Percentiles rank a stretch among this genome's conserved stretches.
Evolutionary conservation across 148 eudicot species (phyloP).

Genomic region (Camellia lanceoleosa): DNA sequence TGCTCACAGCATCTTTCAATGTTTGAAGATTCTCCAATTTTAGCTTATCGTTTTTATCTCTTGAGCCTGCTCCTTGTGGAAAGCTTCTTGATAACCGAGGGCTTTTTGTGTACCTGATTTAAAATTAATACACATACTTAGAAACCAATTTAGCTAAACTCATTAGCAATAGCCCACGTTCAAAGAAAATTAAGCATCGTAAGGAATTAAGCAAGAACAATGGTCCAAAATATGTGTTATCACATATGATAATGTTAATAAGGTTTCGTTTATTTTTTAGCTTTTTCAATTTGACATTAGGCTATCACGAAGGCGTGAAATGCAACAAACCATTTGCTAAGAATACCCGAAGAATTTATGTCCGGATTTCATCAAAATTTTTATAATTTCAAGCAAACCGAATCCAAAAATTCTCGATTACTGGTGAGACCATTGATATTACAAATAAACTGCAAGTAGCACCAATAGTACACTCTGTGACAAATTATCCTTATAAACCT

Average conservation of each 20-base stretch:
- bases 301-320: neutral
- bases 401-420: neutral
- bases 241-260: neutral
- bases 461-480: too few species aligned
- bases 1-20: slow-evolving; percentile 87
- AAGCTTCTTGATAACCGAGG: slow-evolving; percentile 96
- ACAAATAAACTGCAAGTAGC: too few species aligned
- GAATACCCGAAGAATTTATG: neutral
- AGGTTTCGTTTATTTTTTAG: neutral
- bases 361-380: neutral
- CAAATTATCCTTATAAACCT: too few species aligned
- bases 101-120: slow-evolving; percentile 91
- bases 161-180: neutral
- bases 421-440: neutral
- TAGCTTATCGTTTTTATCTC: slow-evolving; percentile 82
- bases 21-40: slow-evolving; percentile 94
- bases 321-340: neutral
- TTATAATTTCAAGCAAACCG: neutral
- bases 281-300: neutral
- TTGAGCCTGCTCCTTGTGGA: slow-evolving; percentile 97
- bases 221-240: neutral
- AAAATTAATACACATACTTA: slow-evolving; percentile 10
- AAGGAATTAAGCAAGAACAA: neutral
- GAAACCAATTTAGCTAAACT: neutral
- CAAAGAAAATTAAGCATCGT: neutral